These are phyloP conservation scores for Panicum miliaceum DNA, from an alignment of 176 grass and related monocot genomes.

Conservation along the genomic window DNA sequence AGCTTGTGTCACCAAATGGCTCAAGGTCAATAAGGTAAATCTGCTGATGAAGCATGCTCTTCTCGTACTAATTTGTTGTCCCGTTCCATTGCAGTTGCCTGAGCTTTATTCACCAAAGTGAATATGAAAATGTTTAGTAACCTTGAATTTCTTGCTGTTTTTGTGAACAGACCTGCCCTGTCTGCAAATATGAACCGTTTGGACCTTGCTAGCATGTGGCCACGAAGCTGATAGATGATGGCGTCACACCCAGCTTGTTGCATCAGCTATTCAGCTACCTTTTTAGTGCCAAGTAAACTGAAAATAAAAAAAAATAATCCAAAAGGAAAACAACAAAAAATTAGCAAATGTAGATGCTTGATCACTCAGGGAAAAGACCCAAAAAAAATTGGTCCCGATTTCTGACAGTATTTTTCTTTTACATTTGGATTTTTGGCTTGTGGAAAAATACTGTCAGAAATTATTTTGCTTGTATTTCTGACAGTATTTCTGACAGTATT, in stretches of 20 bases:
- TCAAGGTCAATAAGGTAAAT: constrained; percentile 83
- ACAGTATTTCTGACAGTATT: no score
- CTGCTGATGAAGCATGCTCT: background rate
- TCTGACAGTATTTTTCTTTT: background rate
- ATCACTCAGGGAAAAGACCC: background rate
- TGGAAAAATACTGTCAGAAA: no score
- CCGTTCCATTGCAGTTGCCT: background rate
- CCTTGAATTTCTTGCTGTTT: background rate
- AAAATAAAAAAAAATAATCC: background rate
- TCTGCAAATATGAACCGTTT: constrained; percentile 86
- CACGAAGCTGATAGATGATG: background rate
- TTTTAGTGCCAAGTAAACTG: background rate
- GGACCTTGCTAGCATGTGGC: constrained; percentile 48
- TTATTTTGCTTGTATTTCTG: no score
- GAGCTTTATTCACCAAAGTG: background rate
- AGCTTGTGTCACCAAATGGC: constrained; percentile 63
- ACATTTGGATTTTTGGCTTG: background rate
- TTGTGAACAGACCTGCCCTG: constrained; percentile 68
- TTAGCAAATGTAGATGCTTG: background rate
- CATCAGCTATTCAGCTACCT: constrained; percentile 1
- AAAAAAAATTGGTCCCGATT: background rate
- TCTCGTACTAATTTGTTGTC: background rate
- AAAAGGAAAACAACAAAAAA: background rate
- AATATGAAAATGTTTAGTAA: background rate
- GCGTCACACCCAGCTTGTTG: background rate